Conservation (phyloP, 148 eudicot genomes). For the Chenopodium suecicum region DNA sequence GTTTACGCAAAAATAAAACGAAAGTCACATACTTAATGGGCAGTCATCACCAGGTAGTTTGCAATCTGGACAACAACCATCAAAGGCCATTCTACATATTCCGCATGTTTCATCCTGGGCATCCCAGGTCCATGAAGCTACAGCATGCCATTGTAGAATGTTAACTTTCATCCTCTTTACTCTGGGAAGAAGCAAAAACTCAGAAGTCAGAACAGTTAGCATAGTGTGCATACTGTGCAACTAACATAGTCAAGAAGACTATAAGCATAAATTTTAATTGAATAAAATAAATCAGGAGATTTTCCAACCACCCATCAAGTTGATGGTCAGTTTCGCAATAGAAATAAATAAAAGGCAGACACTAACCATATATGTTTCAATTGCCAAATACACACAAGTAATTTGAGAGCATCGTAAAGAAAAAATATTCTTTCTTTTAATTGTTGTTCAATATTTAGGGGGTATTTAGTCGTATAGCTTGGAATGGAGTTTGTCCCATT, state of each 20-base stretch:
- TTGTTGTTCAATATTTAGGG: too few relatives aligned
- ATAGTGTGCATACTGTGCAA: too few relatives aligned
- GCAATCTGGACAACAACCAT: conserved; percentile 98
- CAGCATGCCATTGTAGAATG: conserved; percentile 91
- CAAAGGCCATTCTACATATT: conserved; percentile 94
- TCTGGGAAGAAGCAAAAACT: conserved; percentile 18
- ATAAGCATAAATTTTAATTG: not conserved
- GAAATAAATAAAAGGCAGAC: too few relatives aligned
- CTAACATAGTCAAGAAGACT: not conserved
- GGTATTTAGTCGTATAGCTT: too few relatives aligned
- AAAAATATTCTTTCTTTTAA: too few relatives aligned
- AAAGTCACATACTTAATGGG: conserved; percentile 67
- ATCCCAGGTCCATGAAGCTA: conserved; percentile 99
- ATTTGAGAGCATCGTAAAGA: too few relatives aligned
- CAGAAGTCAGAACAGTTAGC: not conserved
- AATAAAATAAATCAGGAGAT: not conserved
- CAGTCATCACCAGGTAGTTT: conserved; percentile 98
- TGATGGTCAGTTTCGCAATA: not conserved
- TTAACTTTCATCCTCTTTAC: conserved; percentile 67
- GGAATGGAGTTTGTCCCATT: too few relatives aligned
- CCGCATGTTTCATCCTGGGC: conserved; percentile 99
- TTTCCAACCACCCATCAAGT: not conserved
- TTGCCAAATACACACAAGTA: too few relatives aligned
- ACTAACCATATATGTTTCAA: too few relatives aligned
- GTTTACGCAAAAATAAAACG: not conserved